Evolutionary conservation across 2,329 filamentous ascomycete genomes (phyloP).

Genomic region (Colletotrichum brevisporum): DNA sequence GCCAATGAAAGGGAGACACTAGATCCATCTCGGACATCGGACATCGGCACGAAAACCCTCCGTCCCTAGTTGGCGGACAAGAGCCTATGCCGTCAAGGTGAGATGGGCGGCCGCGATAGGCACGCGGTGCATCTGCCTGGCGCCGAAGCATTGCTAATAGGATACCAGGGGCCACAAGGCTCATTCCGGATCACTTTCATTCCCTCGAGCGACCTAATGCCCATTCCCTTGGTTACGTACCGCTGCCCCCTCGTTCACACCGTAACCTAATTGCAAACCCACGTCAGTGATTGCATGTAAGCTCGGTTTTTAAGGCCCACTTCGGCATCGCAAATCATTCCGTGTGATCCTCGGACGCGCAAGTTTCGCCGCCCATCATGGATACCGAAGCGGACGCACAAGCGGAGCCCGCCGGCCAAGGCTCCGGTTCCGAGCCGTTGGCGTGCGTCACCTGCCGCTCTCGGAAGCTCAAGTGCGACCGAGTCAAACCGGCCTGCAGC

Average conservation of each 20-base stretch:
- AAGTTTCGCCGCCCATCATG: conserved; percentile 37
- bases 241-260: neutral
- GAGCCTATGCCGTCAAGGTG: neutral
- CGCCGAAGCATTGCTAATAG: conserved; percentile 1
- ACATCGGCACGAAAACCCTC: conserved; percentile 46
- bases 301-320: conserved; percentile 25
- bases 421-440: conserved; percentile 62
- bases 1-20: conserved; percentile 4
- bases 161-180: neutral
- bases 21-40: conserved; percentile 42
- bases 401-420: conserved; percentile 26
- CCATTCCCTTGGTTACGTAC: conserved; percentile 11
- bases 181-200: neutral
- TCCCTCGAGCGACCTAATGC: neutral
- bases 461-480: conserved; percentile 90
- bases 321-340: conserved; percentile 12
- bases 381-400: conserved; percentile 39
- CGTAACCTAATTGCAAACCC: neutral
- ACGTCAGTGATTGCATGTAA: conserved; percentile 3
- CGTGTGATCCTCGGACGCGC: conserved; percentile 11
- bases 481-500: conserved; percentile 81
- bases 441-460: conserved; percentile 88
- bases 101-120: neutral
- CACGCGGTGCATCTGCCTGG: conserved; percentile 15
- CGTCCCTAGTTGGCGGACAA: conserved; percentile 30